Percentiles rank a stretch among this genome's conserved stretches.
Evolutionary conservation across 305 asterid genomes (phyloP).

Genomic region (Andrographis paniculata): DNA sequence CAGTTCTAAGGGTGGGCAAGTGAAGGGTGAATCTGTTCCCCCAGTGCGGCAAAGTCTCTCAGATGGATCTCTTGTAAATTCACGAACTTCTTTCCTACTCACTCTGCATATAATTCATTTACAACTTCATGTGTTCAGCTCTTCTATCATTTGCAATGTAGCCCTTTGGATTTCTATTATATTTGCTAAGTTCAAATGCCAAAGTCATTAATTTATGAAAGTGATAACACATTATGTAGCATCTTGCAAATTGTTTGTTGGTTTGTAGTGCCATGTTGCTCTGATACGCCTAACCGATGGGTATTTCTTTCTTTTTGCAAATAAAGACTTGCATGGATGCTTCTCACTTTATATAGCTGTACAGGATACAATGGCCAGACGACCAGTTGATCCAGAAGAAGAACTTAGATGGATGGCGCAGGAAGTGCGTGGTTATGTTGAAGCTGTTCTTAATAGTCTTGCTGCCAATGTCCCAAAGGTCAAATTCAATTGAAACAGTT

Average conservation of each 20-base stretch:
- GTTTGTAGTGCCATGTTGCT: slow-evolving; percentile 2
- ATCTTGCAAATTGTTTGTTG: slow-evolving; percentile 1
- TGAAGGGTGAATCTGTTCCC: slow-evolving; percentile 70
- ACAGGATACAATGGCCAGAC: slow-evolving; percentile 93
- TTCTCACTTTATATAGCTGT: slow-evolving; percentile 18
- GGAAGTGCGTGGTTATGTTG: slow-evolving; percentile 99
- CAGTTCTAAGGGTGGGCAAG: slow-evolving; percentile 92
- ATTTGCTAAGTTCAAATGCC: slow-evolving; percentile 1
- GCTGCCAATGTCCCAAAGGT: slow-evolving; percentile 99
- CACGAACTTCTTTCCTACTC: slow-evolving; percentile 16
- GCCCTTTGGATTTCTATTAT: too few species aligned
- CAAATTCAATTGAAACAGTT: slow-evolving; percentile 11
- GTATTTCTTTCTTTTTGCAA: slow-evolving; percentile 5
- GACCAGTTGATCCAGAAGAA: slow-evolving; percentile 97
- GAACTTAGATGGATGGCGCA: slow-evolving; percentile 99
- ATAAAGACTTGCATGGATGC: slow-evolving; percentile 3
- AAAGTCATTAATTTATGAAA: too few species aligned
- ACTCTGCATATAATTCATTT: background rate
- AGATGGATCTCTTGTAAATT: slow-evolving; percentile 91
- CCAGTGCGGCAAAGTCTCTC: slow-evolving; percentile 80
- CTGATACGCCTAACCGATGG: slow-evolving; percentile 4
- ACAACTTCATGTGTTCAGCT: slow-evolving; percentile 1
- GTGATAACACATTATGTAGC: background rate
- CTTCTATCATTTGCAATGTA: background rate
- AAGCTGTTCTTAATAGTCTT: slow-evolving; percentile 98